A percentile compares a stretch with the other conserved stretches of the same genome.
Evolutionary conservation across 2,329 filamentous ascomycete genomes (phyloP).

Genomic region (Sodiomyces alkalinus): DNA sequence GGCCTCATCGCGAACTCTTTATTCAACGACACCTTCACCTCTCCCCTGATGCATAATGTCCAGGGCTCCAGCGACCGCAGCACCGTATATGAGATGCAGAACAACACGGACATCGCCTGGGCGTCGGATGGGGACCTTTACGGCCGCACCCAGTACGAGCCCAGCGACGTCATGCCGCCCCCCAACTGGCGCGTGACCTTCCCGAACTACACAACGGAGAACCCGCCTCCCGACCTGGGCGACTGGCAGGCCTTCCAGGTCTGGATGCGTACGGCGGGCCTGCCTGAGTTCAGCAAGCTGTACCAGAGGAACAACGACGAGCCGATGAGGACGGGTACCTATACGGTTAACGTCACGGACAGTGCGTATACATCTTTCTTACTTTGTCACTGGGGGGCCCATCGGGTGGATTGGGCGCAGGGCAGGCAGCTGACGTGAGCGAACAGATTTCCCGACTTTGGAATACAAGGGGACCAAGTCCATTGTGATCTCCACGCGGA

Average conservation of each 20-base stretch:
- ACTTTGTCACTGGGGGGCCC: not conserved
- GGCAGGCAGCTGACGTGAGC: slow-evolving; percentile 3
- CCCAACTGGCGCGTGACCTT: slow-evolving; percentile 71
- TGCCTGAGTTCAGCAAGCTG: slow-evolving; percentile 91
- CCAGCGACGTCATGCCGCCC: slow-evolving; percentile 57
- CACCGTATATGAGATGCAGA: slow-evolving; percentile 58
- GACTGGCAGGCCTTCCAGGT: slow-evolving; percentile 81
- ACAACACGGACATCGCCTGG: slow-evolving; percentile 71
- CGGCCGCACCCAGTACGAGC: slow-evolving; percentile 49
- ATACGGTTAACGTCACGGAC: slow-evolving; percentile 61
- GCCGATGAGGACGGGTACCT: slow-evolving; percentile 55
- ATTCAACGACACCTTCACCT: slow-evolving; percentile 83
- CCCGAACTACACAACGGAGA: slow-evolving; percentile 42
- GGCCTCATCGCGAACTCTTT: slow-evolving; percentile 91
- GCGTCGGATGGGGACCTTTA: slow-evolving; percentile 69
- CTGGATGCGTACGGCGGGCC: slow-evolving; percentile 94
- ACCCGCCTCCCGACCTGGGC: slow-evolving; percentile 56
- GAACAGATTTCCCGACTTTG: slow-evolving; percentile 61
- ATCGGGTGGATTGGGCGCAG: no score
- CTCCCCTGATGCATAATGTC: slow-evolving; percentile 45
- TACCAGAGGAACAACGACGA: slow-evolving; percentile 65
- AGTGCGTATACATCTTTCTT: slow-evolving; percentile 40
- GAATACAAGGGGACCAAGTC: slow-evolving; percentile 79
- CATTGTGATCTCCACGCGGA: slow-evolving; percentile 76
- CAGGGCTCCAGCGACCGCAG: slow-evolving; percentile 18